Percentiles rank a stretch among this genome's conserved stretches.
Conservation (phyloP, 2,329 filamentous ascomycete species). For the Aureobasidium sp. region DNA sequence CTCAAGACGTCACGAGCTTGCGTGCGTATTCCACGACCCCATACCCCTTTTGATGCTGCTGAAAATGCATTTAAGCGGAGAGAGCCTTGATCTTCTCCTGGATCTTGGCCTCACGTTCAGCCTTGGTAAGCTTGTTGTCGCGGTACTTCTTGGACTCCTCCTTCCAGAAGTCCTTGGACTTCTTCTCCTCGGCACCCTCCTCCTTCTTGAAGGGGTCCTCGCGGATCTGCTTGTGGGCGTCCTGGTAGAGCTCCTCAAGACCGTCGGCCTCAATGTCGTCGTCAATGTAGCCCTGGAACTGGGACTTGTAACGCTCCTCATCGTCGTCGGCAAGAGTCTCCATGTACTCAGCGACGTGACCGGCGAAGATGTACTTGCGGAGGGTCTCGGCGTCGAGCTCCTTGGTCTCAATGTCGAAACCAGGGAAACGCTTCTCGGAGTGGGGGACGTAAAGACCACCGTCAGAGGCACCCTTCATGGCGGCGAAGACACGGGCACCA, state of each 20-base stretch:
- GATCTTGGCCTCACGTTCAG: constrained; percentile 73
- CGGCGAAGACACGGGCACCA: constrained; percentile 96
- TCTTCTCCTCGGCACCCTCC: constrained; percentile 63
- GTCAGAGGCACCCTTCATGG: constrained; percentile 99
- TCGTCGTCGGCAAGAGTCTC: constrained; percentile 98
- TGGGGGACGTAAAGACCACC: constrained; percentile 95
- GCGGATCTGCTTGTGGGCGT: constrained; percentile 94
- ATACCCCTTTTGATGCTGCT: constrained; percentile 12
- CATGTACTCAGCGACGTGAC: constrained; percentile 99
- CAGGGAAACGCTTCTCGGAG: constrained; percentile 99
- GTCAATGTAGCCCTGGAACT: constrained; percentile 97
- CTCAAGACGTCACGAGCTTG: constrained; percentile 3
- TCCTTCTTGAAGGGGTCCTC: constrained; percentile 97
- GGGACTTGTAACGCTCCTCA: constrained; percentile 98
- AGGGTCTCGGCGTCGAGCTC: constrained; percentile 95
- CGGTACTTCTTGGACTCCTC: constrained; percentile 82
- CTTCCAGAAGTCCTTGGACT: constrained; percentile 77
- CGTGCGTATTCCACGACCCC: neutral
- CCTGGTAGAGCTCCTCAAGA: constrained; percentile 90
- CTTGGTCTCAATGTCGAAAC: constrained; percentile 94
- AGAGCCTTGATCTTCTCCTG: constrained; percentile 87
- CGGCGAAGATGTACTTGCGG: constrained; percentile 98
- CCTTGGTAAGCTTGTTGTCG: constrained; percentile 68
- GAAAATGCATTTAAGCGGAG: constrained; percentile 14
- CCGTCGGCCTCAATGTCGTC: constrained; percentile 94